Evolutionary conservation across 352 stramenopile genomes (phyloP).

Genomic region (Phytopythium chamaehyphon): DNA sequence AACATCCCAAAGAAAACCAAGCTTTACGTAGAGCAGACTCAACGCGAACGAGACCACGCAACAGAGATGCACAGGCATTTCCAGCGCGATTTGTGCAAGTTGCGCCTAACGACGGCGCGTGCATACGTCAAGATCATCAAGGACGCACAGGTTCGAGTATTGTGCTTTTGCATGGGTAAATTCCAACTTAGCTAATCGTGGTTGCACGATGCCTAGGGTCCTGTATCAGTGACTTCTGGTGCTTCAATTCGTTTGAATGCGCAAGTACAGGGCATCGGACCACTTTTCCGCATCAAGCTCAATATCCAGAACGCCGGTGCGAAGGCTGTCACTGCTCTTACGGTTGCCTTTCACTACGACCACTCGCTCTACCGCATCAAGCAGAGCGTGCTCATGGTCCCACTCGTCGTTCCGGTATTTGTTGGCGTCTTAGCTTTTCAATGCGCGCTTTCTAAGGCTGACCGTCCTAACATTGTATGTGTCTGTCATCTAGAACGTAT

Average conservation of each 20-base stretch:
- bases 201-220: constrained; percentile 24
- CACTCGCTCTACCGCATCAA: constrained; percentile 63
- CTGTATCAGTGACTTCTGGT: constrained; percentile 67
- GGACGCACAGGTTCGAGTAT: constrained; percentile 56
- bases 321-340: constrained; percentile 61
- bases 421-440: not conserved
- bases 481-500: constrained; percentile 43
- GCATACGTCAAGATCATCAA: constrained; percentile 91
- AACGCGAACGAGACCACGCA: constrained; percentile 86
- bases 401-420: constrained; percentile 68
- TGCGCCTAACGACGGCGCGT: constrained; percentile 81
- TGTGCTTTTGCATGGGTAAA: not conserved
- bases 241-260: constrained; percentile 77
- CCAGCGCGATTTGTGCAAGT: constrained; percentile 87
- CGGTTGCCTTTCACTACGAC: constrained; percentile 75
- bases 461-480: not conserved
- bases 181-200: not conserved
- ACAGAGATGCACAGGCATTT: constrained; percentile 92
- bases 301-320: constrained; percentile 74
- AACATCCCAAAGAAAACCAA: constrained; percentile 94
- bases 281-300: constrained; percentile 79
- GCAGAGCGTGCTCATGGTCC: constrained; percentile 63
- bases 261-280: constrained; percentile 77
- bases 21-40: constrained; percentile 91
- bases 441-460: not conserved